Base-by-base conservation (phyloP, 441 rosid genomes). In the Erodium texanum region DNA sequence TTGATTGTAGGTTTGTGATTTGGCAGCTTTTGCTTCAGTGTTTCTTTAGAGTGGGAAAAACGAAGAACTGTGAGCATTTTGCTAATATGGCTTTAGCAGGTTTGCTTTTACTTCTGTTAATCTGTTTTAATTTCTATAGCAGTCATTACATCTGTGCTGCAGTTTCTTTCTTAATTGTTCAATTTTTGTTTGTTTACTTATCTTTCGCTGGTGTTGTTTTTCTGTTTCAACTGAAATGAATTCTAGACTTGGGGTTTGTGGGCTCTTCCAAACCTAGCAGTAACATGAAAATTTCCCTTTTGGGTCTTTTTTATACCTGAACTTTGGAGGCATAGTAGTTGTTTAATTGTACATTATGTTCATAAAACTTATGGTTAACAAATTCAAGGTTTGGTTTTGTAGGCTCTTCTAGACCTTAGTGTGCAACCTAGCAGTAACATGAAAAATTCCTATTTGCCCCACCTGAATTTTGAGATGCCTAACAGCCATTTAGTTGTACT, bases 61-160 rank as follows among this genome's bases (percentile, higher is more conserved):
- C 90, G 98, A 93, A 84, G 92, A 90, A 81, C 75, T 59, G 78
- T 64, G 98, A 93, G 75, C 87, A 86, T 73, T 41, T 90, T 23
- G 93, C 97, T 0, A 90, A 87, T 80, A 65, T 84, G 56, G 94
- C 90, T 50, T 88, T 93, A 70, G 96, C 87, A 87, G 98, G 98
- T 93, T 80, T 66, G 34, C 1, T 29, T 29, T 29, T 29, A 29
- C 34, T 29, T 29, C 6, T 29, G 6, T 29, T 29, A 3, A 3
- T 74, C 3, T 11, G 6, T 9, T 20, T 29, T 38, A 61, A 52
- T 43, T 11, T n/a, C 65, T 19, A 64, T n/a, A 38, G 8, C 3
- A 18, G 41, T n/a, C 20, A 54, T 36, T 38, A 29, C 32, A 3
- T 3, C 29, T 58, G 61, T 24, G 19, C 20, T 52, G 50, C 63